Conservation (phyloP, 208 protist species). For the Leptomonas pyrrhocoris region DNA sequence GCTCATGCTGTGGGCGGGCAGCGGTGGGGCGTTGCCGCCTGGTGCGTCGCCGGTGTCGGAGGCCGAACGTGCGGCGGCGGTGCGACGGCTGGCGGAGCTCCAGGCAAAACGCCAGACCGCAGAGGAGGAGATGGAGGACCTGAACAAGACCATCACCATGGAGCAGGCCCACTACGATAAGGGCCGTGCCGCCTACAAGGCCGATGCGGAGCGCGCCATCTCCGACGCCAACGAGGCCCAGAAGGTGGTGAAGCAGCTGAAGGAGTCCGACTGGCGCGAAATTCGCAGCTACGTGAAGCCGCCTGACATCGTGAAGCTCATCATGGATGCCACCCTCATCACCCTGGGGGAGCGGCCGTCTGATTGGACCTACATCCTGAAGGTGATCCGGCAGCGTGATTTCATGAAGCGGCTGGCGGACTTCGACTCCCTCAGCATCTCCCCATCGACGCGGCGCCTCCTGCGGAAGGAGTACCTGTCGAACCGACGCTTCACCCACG, state of each 20-base stretch:
- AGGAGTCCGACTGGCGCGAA: conserved; percentile 58
- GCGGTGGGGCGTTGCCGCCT: conserved; percentile 21
- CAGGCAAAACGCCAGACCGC: conserved; percentile 24
- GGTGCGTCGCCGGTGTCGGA: conserved; percentile 14
- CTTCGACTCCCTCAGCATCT: conserved; percentile 46
- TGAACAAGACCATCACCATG: conserved; percentile 27
- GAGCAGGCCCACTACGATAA: conserved; percentile 28
- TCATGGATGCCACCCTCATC: conserved; percentile 46
- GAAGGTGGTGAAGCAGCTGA: conserved; percentile 38
- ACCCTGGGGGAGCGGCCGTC: conserved; percentile 38
- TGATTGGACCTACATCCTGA: conserved; percentile 36
- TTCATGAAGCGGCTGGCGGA: conserved; percentile 40
- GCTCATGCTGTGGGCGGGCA: conserved; percentile 44
- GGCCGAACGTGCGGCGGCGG: conserved; percentile 20
- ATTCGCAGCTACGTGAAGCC: conserved; percentile 61
- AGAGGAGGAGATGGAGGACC: conserved; percentile 31
- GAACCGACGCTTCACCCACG: conserved; percentile 55
- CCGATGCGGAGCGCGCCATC: conserved; percentile 9
- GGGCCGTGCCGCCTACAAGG: conserved; percentile 21
- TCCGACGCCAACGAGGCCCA: conserved; percentile 13
- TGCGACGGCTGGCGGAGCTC: conserved; percentile 33
- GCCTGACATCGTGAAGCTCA: conserved; percentile 52
- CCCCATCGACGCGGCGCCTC: conserved; percentile 14
- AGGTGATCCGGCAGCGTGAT: conserved; percentile 36
- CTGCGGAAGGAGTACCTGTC: conserved; percentile 36